Conservation (phyloP, 305 asterid genomes). For the Lippia alba region DNA sequence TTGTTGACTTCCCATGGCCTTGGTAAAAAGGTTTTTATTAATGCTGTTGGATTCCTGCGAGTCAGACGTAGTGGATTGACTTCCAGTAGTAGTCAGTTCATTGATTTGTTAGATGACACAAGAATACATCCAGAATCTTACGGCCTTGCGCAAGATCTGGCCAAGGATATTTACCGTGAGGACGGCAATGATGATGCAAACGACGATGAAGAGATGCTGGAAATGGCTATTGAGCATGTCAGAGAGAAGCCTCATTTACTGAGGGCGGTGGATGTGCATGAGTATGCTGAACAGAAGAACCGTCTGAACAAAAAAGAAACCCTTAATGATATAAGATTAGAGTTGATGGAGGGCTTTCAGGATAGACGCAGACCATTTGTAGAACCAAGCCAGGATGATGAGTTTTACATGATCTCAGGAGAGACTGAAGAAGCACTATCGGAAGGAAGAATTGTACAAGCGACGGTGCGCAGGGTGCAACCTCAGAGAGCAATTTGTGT, state of each 20-base stretch:
- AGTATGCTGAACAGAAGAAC: constrained; percentile 71
- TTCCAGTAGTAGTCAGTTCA: constrained; percentile 85
- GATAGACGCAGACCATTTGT: constrained; percentile 79
- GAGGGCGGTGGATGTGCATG: constrained; percentile 69
- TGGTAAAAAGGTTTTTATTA: constrained; percentile 87
- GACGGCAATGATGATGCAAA: constrained; percentile 76
- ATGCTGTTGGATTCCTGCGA: constrained; percentile 95
- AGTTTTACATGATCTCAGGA: constrained; percentile 88
- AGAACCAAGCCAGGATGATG: constrained; percentile 88
- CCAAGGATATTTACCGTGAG: constrained; percentile 86
- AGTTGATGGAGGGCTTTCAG: constrained; percentile 94
- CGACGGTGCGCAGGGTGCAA: constrained; percentile 83
- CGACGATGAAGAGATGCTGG: constrained; percentile 91
- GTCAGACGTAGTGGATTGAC: constrained; percentile 91
- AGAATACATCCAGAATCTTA: constrained; percentile 97
- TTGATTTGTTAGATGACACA: constrained; percentile 93
- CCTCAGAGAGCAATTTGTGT: constrained; percentile 75
- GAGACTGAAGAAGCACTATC: constrained; percentile 86
- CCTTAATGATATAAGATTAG: constrained; percentile 81
- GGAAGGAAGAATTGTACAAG: constrained; percentile 94
- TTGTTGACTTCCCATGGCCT: constrained; percentile 85
- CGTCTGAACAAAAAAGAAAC: constrained; percentile 79
- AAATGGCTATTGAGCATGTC: constrained; percentile 95
- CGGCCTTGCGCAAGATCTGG: constrained; percentile 87
- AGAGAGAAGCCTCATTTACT: constrained; percentile 88